Evolutionary conservation across 768 basidiomycete genomes (phyloP).

Genomic region (Tephrocybe rancida): DNA sequence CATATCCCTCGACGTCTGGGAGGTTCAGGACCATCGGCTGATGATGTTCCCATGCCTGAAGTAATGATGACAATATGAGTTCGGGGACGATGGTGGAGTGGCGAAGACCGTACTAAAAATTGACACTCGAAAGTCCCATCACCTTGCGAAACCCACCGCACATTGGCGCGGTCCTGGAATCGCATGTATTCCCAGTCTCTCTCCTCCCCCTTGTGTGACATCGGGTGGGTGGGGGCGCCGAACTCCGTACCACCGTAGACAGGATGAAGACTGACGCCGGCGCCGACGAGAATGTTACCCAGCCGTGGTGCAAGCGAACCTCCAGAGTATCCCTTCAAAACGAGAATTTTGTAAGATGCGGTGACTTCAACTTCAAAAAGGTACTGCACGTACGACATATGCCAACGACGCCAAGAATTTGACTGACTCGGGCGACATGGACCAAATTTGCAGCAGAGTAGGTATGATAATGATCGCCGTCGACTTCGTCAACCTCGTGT

Average conservation of each 20-base stretch:
- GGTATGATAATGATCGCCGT: slow-evolving; percentile 30
- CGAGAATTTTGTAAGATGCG: no score
- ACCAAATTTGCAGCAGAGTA: slow-evolving; percentile 30
- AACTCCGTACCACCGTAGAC: slow-evolving; percentile 34
- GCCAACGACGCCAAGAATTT: slow-evolving; percentile 25
- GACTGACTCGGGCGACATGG: slow-evolving; percentile 21
- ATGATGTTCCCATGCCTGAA: slow-evolving; percentile 28
- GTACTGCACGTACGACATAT: slow-evolving; percentile 27
- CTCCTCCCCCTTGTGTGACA: slow-evolving; percentile 18
- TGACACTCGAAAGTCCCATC: slow-evolving; percentile 42
- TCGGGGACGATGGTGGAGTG: not conserved
- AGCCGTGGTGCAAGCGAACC: slow-evolving; percentile 32
- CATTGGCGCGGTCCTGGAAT: slow-evolving; percentile 22
- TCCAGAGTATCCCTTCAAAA: slow-evolving; percentile 27
- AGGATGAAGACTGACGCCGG: slow-evolving; percentile 28
- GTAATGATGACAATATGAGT: not conserved
- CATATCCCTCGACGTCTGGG: slow-evolving; percentile 35
- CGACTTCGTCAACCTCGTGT: slow-evolving; percentile 19
- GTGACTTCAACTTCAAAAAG: no score
- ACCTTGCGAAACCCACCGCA: slow-evolving; percentile 36
- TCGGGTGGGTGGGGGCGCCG: slow-evolving; percentile 18
- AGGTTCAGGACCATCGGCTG: slow-evolving; percentile 34
- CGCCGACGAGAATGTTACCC: slow-evolving; percentile 27
- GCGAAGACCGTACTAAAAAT: slow-evolving; percentile 29
- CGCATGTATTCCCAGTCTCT: slow-evolving; percentile 34